Conservation (phyloP, 177 flowering plant genomes). For the Vitis hybrid region DNA sequence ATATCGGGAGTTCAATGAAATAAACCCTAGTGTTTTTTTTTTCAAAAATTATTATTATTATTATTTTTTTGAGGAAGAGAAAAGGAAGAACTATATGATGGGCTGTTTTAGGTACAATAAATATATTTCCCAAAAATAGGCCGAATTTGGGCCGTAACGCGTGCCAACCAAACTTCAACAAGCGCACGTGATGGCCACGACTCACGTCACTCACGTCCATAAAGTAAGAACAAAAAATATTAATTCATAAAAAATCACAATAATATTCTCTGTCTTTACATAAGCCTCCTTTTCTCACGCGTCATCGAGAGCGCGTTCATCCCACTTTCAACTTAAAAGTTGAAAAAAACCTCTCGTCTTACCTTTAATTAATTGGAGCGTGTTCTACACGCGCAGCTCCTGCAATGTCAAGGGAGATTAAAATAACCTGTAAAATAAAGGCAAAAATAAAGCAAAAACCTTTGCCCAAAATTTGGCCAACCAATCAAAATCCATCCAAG, state of each 20-base stretch:
- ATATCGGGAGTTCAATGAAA: too few relatives aligned
- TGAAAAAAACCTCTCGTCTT: too few relatives aligned
- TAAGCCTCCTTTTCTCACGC: not conserved
- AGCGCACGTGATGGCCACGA: slow-evolving; percentile 24
- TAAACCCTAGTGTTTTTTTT: too few relatives aligned
- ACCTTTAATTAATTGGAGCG: not conserved
- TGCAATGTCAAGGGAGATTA: too few relatives aligned
- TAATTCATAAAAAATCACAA: not conserved
- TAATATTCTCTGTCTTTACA: not conserved
- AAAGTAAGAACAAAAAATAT: not conserved
- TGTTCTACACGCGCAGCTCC: not conserved
- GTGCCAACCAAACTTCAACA: slow-evolving; percentile 5
- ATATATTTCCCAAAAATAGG: not conserved
- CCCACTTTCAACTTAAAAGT: too few relatives aligned
- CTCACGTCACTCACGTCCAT: not conserved
- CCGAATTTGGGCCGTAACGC: slow-evolving; percentile 3
- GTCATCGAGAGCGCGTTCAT: not conserved
- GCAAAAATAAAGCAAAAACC: slow-evolving; percentile 4
- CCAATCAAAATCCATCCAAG: slow-evolving; percentile 1
- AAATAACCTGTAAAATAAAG: not conserved
- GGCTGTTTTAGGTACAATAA: not conserved
- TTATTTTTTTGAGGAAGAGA: too few relatives aligned
- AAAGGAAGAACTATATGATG: not conserved
- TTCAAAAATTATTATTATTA: too few relatives aligned
- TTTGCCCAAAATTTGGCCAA: not conserved